Evolutionary conservation across 2,329 filamentous ascomycete genomes (phyloP).

Genomic region (Aurifilum marmelostoma): DNA sequence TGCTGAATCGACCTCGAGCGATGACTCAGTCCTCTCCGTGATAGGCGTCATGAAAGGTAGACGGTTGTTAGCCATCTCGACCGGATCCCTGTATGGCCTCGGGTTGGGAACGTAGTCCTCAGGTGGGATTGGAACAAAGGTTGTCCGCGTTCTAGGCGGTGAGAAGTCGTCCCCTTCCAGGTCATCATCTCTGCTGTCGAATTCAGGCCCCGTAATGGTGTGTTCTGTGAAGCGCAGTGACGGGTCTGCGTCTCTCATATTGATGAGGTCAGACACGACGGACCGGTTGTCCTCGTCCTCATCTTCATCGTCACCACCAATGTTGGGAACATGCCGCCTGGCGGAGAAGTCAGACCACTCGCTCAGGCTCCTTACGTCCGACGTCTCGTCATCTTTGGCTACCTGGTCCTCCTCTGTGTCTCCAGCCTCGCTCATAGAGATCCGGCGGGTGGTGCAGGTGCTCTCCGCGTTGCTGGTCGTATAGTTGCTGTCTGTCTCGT

Average conservation of each 20-base stretch:
- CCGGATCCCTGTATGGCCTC: slow-evolving; percentile 79
- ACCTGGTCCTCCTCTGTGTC: slow-evolving; percentile 47
- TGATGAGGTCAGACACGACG: slow-evolving; percentile 44
- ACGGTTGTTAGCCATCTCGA: slow-evolving; percentile 81
- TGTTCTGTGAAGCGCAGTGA: slow-evolving; percentile 31
- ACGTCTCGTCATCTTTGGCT: slow-evolving; percentile 51
- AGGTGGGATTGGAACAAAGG: slow-evolving; percentile 79
- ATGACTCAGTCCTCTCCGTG: slow-evolving; percentile 91
- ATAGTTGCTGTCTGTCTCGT: slow-evolving; percentile 75
- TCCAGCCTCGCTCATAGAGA: slow-evolving; percentile 50
- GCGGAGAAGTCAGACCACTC: slow-evolving; percentile 90
- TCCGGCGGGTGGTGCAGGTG: slow-evolving; percentile 74
- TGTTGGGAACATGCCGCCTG: slow-evolving; percentile 67
- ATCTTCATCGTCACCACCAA: slow-evolving; percentile 39
- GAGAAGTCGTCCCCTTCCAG: slow-evolving; percentile 41
- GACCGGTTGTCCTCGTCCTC: slow-evolving; percentile 42
- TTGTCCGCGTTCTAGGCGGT: slow-evolving; percentile 59
- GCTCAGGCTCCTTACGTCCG: slow-evolving; percentile 67
- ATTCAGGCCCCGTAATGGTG: slow-evolving; percentile 31
- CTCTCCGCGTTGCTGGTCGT: slow-evolving; percentile 80
- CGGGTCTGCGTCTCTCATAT: slow-evolving; percentile 40
- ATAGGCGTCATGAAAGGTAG: slow-evolving; percentile 99
- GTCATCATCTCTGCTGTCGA: slow-evolving; percentile 42
- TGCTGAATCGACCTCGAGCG: slow-evolving; percentile 68
- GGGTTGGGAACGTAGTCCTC: slow-evolving; percentile 84